Evolutionary conservation across 805 yeast species (phyloP), one percentile per base, ranked within the genome.

Genomic region (Ogataea wickerhamii): DNA sequence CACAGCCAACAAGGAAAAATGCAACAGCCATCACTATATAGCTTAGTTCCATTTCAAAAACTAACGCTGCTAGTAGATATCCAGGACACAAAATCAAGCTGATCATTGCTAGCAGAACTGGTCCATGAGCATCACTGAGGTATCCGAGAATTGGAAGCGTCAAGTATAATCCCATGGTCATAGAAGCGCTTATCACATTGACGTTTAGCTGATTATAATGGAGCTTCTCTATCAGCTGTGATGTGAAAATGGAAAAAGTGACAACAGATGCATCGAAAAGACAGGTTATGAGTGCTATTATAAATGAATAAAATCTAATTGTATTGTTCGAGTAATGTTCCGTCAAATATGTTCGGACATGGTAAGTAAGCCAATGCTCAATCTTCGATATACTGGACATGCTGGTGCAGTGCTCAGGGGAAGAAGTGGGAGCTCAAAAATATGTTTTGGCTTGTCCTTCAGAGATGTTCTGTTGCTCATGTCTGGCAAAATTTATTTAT

Each of bases 61-160:
- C 61, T 6, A 56, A 42, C 7, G 73, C 66, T 0, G 80, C 76
- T 21, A 71, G 43, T 21, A 72, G 55, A 60, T 88, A 88, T 14
- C 87, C 81, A 0, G 93, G 88, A 50, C 82, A 82, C 19, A 81
- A 64, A 36, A 75, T 40, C 29, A 80, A 61, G 4, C 89, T 74
- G 14, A 85, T 50, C 19, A 80, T 49, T 4, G 89, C 80, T 29
- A 88, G 58, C 12, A 82, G 55, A 8, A 83, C 83, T 1, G 95
- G 88, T 0, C 96, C 95, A 53, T 82, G 85, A n/a, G 80, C 68
- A 56, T 88, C 96, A 2, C 93, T 88, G 34, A 86, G 62, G 46
- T 83, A 76, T 0, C 97, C 97, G 29, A 88, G 60, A 0, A 82
- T 53, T 0, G 98, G 97, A 5, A 91, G 76, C 7, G 91, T 80